Evolutionary conservation across 2,329 filamentous ascomycete genomes (phyloP).

Genomic region (Aspergillus pseudoviridinutans): DNA sequence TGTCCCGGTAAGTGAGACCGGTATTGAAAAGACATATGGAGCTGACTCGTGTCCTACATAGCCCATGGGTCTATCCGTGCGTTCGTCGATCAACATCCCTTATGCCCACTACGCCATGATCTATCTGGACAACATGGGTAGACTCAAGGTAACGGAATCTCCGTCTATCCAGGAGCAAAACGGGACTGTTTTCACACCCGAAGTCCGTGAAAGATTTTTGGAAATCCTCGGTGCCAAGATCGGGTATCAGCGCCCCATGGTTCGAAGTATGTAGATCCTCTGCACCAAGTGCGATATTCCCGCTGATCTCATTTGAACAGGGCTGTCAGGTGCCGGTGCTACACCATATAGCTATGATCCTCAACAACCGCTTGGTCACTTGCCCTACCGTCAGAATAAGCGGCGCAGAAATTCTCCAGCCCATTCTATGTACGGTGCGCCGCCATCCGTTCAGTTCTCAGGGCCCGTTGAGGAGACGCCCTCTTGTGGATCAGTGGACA

Average conservation of each 20-base stretch:
- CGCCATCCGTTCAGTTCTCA: slow-evolving; percentile 16
- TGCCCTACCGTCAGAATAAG: slow-evolving; percentile 23
- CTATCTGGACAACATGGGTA: slow-evolving; percentile 32
- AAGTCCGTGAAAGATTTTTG: slow-evolving; percentile 34
- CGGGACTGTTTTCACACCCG: slow-evolving; percentile 29
- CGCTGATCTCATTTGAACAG: neutral
- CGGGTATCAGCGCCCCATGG: slow-evolving; percentile 24
- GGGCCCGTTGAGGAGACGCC: slow-evolving; percentile 22
- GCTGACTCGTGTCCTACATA: slow-evolving; percentile 8
- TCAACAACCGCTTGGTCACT: slow-evolving; percentile 5
- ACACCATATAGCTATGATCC: slow-evolving; percentile 14
- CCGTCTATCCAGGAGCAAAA: slow-evolving; percentile 29
- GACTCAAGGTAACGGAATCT: slow-evolving; percentile 31
- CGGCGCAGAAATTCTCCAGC: slow-evolving; percentile 24
- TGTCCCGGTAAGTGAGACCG: slow-evolving; percentile 23
- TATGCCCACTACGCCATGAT: slow-evolving; percentile 35
- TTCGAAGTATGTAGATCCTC: slow-evolving; percentile 23
- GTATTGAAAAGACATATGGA: neutral
- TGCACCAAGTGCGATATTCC: neutral
- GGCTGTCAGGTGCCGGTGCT: slow-evolving; percentile 12
- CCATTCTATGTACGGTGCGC: slow-evolving; percentile 14
- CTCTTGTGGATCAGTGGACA: slow-evolving; percentile 19
- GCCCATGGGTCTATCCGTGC: slow-evolving; percentile 26
- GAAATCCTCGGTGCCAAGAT: slow-evolving; percentile 30
- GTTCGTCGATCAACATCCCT: slow-evolving; percentile 24